These are phyloP conservation scores for Pleurotus giganteus DNA, from an alignment of 768 basidiomycete species.

Conservation along the genomic window DNA sequence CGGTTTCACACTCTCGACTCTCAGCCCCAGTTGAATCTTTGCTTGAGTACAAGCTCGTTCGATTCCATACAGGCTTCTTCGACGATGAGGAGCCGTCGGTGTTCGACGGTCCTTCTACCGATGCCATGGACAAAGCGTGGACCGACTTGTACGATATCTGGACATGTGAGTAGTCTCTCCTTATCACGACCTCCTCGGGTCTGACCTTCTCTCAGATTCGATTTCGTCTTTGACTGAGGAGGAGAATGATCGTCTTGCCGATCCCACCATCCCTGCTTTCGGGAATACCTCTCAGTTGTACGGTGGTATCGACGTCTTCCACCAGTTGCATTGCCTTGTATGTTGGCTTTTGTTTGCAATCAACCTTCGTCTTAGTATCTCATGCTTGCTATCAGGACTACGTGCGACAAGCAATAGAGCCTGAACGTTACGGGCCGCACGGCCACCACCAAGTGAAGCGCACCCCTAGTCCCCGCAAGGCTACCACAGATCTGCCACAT, in stretches of 20 bases:
- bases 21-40: background rate
- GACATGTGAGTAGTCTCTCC: slow-evolving; percentile 11
- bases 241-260: slow-evolving; percentile 16
- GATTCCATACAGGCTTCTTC: slow-evolving; percentile 5
- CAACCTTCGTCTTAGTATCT: background rate
- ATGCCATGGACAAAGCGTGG: slow-evolving; percentile 21
- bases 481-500: slow-evolving; percentile 7
- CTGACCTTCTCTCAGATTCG: slow-evolving; percentile 5
- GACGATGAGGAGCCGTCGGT: slow-evolving; percentile 2
- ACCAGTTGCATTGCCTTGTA: slow-evolving; percentile 25
- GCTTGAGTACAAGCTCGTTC: background rate
- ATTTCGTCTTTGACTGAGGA: slow-evolving; percentile 18
- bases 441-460: background rate
- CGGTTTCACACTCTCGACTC: too few relatives aligned
- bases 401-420: slow-evolving; percentile 16
- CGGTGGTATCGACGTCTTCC: slow-evolving; percentile 22
- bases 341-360: background rate
- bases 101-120: slow-evolving; percentile 15
- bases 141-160: slow-evolving; percentile 14
- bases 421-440: slow-evolving; percentile 10
- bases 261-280: slow-evolving; percentile 18
- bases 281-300: slow-evolving; percentile 19
- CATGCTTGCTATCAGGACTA: slow-evolving; percentile 13
- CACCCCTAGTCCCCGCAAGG: background rate
- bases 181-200: background rate